Percentiles rank a stretch among this genome's conserved stretches.
Evolutionary conservation across 1,284 basidiomycete genomes (phyloP).

Genomic region (Pterula multifida): DNA sequence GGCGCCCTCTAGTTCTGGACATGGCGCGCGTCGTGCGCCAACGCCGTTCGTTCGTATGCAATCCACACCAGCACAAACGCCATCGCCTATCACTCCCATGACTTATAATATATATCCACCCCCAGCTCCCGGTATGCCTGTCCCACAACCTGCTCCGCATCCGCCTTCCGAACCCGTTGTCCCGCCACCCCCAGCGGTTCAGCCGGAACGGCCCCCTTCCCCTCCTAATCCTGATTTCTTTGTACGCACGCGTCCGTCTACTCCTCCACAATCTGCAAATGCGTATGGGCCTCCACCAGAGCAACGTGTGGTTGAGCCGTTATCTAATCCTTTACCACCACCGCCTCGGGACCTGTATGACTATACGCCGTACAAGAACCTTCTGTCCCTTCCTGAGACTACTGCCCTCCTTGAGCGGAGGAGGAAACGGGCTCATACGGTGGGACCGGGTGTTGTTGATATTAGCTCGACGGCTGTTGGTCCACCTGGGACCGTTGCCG

Average conservation of each 20-base stretch:
- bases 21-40: background rate
- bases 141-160: background rate
- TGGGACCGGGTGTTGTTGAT: constrained; percentile 8
- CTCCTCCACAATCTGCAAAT: constrained; percentile 7
- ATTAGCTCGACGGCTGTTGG: background rate
- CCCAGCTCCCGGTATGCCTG: background rate
- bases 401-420: constrained; percentile 21
- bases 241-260: constrained; percentile 12
- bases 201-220: constrained; percentile 13
- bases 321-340: constrained; percentile 35
- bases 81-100: background rate
- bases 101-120: background rate
- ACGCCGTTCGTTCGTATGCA: background rate
- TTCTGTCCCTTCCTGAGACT: constrained; percentile 33
- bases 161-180: background rate
- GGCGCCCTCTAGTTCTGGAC: background rate
- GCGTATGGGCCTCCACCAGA: background rate
- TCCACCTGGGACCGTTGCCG: constrained; percentile 5
- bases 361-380: constrained; percentile 32
- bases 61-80: background rate
- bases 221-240: constrained; percentile 14
- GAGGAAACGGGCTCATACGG: constrained; percentile 7
- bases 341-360: constrained; percentile 40
- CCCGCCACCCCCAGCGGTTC: background rate
- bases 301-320: constrained; percentile 2